Base-by-base conservation (phyloP, 1,284 basidiomycete genomes). In the Trichosporon coremiiforme region DNA sequence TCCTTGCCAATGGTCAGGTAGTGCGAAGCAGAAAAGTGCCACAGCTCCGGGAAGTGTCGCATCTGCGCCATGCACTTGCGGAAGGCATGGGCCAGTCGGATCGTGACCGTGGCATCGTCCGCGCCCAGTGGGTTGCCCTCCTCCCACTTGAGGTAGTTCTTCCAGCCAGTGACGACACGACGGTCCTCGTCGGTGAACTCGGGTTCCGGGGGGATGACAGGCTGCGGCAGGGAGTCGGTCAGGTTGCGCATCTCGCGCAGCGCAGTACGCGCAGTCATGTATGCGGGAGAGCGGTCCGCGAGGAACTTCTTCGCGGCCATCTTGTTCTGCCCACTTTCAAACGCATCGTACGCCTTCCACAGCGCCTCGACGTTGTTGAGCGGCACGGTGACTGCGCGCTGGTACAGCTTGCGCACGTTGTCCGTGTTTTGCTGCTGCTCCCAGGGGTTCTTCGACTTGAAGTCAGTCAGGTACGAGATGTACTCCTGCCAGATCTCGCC, bases 371-470 rank as follows among this genome's bases (percentile, higher is more conserved):
- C 90, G 77, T 95, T 96, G 82, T 94, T 90, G 75, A 98, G 87
- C 0, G 97, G 97, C 25, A 97, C 93, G 76, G 93, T 91, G 36
- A 98, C 91, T 0, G 94, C 96, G 65, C 93, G 89, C 78, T 97
- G 94, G 83, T 96, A 98, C 3, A 93, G 90, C 79, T 93, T 94
- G 68, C 96, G 90, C 3, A 99, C 86, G 4, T 89, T 88, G 77
- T 98, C 96, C 90, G 94, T 95, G 82, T 95, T 94, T 80, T 96
- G 93, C 77, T 96, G 94, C 74, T 92, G 90, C 80, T 98, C 95
- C 95, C 95, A 98, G 25, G 92, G 91, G 57, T 90, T 91, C 17
- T 87, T 87, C 1, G 89, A 86, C 85, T 92, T 90, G 65, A 90
- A 90, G 36, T 89, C 88, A 76, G 89, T 91, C 70, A 98, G 83